Evolutionary conservation across 768 basidiomycete species (phyloP), one percentile per base, ranked within the genome.

Genomic region (Krasilnikovozyma curviuscula): DNA sequence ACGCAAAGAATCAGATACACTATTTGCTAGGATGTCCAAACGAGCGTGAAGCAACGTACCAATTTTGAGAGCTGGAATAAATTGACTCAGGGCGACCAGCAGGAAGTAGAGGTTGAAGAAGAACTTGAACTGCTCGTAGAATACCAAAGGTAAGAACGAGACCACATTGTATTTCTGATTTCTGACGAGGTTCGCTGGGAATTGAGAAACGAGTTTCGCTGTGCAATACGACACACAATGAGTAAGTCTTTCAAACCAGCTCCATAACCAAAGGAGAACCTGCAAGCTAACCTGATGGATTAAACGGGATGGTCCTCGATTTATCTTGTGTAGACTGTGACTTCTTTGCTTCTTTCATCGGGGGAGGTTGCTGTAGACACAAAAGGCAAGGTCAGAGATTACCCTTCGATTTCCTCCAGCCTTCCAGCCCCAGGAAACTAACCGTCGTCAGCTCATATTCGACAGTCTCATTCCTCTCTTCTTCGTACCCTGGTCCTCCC

Each of bases 91-190:
- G 0, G 93, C 93, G 31, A 98, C 93, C 21, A 97, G 78, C 10
- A 97, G 75, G 62, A 98, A 98, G 65, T 97, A 98, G 7, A 95
- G 72, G 62, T 97, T 98, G 76, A 93, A 97, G 70, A 98, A 98
- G 71, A 91, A 95, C 66, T 95, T 97, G 79, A 97, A 98, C 63
- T 97, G 91, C 64, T 97, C 89, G 65, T 95, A 97, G 63, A 97
- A 76, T 38, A 97, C 89, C 55, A 95, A 75, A 3, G 93, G 93
- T 9, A 98, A 73, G 70, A 98, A 98, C n/a, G 83, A 86, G 67
- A 84, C 74, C 46, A 82, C 71, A 62, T 89, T 91, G 72, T 97
- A 97, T 69, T 98, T 98, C 66, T 97, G 91, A 59, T 98, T 98
- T 57, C 83, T 79, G 48, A 93, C 83, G 40, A 80, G 78, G 66